Evolutionary conservation across 2,329 filamentous ascomycete genomes (phyloP).

Genomic region (Fusarium sp.): DNA sequence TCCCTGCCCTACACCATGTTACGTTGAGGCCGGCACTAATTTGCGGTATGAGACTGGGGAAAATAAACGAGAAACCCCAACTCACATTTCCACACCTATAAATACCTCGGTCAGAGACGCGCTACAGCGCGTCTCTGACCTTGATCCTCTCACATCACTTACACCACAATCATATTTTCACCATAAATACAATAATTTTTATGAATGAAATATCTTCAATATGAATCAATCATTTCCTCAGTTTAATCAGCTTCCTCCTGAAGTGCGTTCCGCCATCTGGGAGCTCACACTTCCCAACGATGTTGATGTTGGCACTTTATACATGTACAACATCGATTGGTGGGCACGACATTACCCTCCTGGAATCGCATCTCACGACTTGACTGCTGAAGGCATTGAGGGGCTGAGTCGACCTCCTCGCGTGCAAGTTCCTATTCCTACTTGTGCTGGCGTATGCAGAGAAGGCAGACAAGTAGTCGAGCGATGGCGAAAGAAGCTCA

Average conservation of each 20-base stretch:
- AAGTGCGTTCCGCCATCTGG: conserved; percentile 45
- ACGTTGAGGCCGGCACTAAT: not conserved
- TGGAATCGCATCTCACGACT: not conserved
- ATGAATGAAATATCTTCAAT: not conserved
- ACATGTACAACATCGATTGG: conserved; percentile 33
- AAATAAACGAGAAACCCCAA: not conserved
- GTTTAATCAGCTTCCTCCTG: conserved; percentile 39
- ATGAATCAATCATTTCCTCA: conserved; percentile 24
- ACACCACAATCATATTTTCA: not conserved
- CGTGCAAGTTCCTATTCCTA: conserved; percentile 34
- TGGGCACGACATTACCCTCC: conserved; percentile 11
- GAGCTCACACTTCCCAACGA: conserved; percentile 7
- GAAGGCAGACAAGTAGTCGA: conserved; percentile 38
- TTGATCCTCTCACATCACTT: not conserved
- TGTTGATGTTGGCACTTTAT: conserved; percentile 29
- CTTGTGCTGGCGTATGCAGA: conserved; percentile 25
- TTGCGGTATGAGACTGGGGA: not conserved
- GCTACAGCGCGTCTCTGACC: not conserved
- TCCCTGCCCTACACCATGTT: not conserved
- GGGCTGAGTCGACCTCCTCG: not conserved
- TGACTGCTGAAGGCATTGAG: not conserved
- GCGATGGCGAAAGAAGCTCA: conserved; percentile 24
- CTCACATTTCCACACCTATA: not conserved
- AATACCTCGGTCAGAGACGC: conserved; percentile 3
- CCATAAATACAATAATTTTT: not conserved